Base-by-base conservation (phyloP, 169 alveolate genomes). In the Cytauxzoon felis region DNA sequence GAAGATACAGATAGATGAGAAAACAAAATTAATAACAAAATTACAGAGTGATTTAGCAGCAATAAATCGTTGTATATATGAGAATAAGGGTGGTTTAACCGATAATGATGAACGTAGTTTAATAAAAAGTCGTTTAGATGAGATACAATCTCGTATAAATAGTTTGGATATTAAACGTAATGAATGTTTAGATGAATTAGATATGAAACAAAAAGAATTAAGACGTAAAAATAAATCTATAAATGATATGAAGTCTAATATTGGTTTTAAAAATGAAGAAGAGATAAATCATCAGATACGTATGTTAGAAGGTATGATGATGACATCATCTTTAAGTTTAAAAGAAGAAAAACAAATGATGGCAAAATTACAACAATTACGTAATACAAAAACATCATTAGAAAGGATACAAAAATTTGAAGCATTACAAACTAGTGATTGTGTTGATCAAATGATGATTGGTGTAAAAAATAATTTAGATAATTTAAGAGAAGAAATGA, bases 301-400 rank as follows among this genome's bases (percentile, higher is more conserved):
- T 61, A 81, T 72, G 58, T 68, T 85, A n/a, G 91, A 85, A 68
- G 75, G 58, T 26, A 66, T 68, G 41, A 70, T 85, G 71, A 79
- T 72, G 89, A 85, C 91, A 19, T 72, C 91, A 8, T 76, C 89
- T 16, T 71, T 85, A 58, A 64, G 88, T 32, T 70, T 85, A 19
- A 85, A 85, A 73, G 91, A 85, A 71, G 91, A 85, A 64, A 85
- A 85, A 76, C 29, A 75, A 38, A 69, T 85, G 75, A 68, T 85
- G 57, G 66, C 64, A 51, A 87, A 85, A 58, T 71, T 85, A 0
- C 89, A 73, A 58, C 87, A 81, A 54, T 41, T 85, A 53, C 79
- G 84, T 32, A 70, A 73, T 43, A 75, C 87, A 56, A 85, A 76
- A 51, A 69, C 85, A 0, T 61, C 84, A 6, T 66, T 85, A 6